Evolutionary conservation across 2,329 filamentous ascomycete species (phyloP), one percentile per base, ranked within the genome.

Genomic region (Epichloe gansuensis): DNA sequence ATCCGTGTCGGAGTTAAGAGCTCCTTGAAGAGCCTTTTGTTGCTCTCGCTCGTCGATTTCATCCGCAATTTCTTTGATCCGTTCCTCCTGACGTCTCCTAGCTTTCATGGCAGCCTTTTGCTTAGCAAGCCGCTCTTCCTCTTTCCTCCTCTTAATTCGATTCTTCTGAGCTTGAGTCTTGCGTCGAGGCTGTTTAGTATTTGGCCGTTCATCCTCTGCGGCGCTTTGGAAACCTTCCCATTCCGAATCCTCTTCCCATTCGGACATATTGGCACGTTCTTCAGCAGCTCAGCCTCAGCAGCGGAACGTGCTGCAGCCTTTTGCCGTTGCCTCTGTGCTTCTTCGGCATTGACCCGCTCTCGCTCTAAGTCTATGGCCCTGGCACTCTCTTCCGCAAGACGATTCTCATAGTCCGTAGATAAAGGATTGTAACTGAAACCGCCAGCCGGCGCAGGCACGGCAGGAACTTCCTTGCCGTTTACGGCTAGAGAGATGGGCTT

Each of bases 361-460:
- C 81, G 78, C 69, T 97, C 91, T 0, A 82, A 80, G 56, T 84
- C 85, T 2, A 96, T 74, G 13, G 85, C 90, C 68, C 87, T 88
- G 52, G 83, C 77, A 45, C 88, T 86, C 67, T 94, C 88, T 42
- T 80, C 74, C 21, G 78, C 76, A 44, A 95, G 72, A 15, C 91
- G 79, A 8, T 80, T 76, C 60, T 90, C 84, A 76, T 94, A 98
- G 56, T 95, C 89, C 56, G 81, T 78, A 60, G 94, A 94, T 5
- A 80, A 73, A 0, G 93, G 93, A 66, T 98, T 98, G 72, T 98
- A 98, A 60, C 88, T 95, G 67, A 84, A 88, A 54, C 88, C 89
- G 15, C 84, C 88, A 6, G 82, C 77, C 1, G 93, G 93, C 62
- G 82, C 86, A 55, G 78, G 75, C 0, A 98, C 85, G 3, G 89